These are phyloP conservation scores for Thalassiosira mediterranea DNA, from an alignment of 352 stramenopile genomes.

Conservation along the genomic window DNA sequence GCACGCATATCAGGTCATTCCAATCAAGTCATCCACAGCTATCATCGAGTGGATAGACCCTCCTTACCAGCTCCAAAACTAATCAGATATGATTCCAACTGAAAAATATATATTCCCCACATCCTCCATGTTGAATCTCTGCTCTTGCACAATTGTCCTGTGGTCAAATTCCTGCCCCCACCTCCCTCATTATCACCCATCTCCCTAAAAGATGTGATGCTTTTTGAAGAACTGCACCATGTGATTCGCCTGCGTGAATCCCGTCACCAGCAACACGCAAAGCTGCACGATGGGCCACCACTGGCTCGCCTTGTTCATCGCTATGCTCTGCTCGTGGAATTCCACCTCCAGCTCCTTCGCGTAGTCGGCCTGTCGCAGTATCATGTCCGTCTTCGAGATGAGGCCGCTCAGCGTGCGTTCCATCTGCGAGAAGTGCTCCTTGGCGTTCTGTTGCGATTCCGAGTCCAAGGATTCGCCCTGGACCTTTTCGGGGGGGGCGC, in stretches of 20 bases:
- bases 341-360: slow-evolving; percentile 67
- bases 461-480: slow-evolving; percentile 32
- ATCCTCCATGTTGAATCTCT: not conserved
- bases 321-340: slow-evolving; percentile 75
- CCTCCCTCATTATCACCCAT: not conserved
- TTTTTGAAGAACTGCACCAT: slow-evolving; percentile 80
- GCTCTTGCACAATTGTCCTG: not conserved
- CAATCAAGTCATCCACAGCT: too few relatives aligned
- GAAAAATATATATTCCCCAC: too few relatives aligned
- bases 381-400: slow-evolving; percentile 64
- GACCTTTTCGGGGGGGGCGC: slow-evolving; percentile 9
- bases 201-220: slow-evolving; percentile 53
- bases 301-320: slow-evolving; percentile 74
- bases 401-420: slow-evolving; percentile 62
- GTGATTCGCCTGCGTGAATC: slow-evolving; percentile 80
- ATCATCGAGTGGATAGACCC: not conserved
- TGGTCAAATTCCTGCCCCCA: not conserved
- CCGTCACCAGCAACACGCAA: slow-evolving; percentile 72
- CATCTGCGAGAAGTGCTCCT: slow-evolving; percentile 71
- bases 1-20: too few relatives aligned
- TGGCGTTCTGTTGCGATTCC: slow-evolving; percentile 47
- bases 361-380: slow-evolving; percentile 76
- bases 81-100: not conserved
- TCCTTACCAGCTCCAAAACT: not conserved
- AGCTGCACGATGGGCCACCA: slow-evolving; percentile 81